Evolutionary conservation across 140 eudicot genomes (phyloP), one percentile per base, ranked within the genome.

Genomic region (Erigeron philadelphicus): DNA sequence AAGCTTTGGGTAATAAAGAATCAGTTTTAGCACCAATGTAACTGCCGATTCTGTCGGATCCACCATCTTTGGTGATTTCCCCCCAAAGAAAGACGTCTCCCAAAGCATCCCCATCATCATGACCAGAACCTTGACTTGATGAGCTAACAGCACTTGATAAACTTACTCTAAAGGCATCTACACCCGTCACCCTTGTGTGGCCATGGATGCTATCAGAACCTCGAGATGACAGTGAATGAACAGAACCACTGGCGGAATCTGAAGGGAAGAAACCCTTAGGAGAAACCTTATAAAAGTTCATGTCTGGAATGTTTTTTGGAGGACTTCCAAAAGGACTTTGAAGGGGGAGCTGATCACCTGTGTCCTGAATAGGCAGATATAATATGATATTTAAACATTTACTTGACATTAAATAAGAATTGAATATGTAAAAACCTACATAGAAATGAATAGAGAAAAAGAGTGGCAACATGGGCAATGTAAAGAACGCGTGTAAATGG

Each of bases 41-140:
- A 78, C 83, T 84, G 57, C 92, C 89, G 35, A 61, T 48, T 61
- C 84, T 77, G 68, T 79, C 86, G 4, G 80, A 66, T 70, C 95
- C 87, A 59, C 94, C 88, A 79, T 94, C 91, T 3, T 89, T 87
- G 1, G 85, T 78, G 68, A 87, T 81, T 78, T 93, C 96, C n/a
- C 98, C 98, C 98, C 98, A 92, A 60, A 92, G 84, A 61, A 92
- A 92, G 74, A 94, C 97, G 72, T 94, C 99, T 18, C 99, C 99
- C 63, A 94, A 59, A 43, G 99, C 88, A 75, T 94, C 96, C 61
- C 95, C 96, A 53, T 94, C 99, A 77, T 94, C 97, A 72, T 81
- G 94, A 46, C 99, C 99, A 73, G 99, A 89, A 49, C 97, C 96
- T 67, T 94, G 99, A 74, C 96, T 94, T 53, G 99, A 89, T 35